Conservation (phyloP, 306 rosid genomes). For the Pyrus betulifolia region DNA sequence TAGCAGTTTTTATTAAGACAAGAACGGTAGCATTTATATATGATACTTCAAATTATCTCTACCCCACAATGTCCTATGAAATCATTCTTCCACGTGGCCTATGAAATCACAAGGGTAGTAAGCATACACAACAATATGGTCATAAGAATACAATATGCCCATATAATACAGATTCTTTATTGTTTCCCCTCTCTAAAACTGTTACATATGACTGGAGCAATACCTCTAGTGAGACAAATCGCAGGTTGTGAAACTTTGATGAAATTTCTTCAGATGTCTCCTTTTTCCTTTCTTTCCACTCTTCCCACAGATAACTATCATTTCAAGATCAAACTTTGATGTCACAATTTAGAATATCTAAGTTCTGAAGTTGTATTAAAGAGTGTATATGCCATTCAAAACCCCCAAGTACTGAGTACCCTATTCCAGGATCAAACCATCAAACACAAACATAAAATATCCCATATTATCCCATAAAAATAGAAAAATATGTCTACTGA, state of each 20-base stretch:
- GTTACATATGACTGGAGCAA: not conserved
- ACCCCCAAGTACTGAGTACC: not conserved
- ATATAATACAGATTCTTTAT: not conserved
- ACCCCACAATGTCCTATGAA: not conserved
- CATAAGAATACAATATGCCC: not conserved
- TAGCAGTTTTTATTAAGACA: not conserved
- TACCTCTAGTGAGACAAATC: constrained; percentile 84
- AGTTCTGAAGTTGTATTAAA: constrained; percentile 3
- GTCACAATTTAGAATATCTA: not conserved
- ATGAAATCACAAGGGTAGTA: not conserved
- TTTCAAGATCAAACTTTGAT: constrained; percentile 14
- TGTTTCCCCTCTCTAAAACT: not conserved
- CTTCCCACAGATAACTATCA: constrained; percentile 83
- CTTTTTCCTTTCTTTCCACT: constrained; percentile 83
- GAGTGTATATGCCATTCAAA: not conserved
- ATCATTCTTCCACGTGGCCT: not conserved
- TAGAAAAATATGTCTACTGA: not conserved
- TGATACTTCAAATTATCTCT: not conserved
- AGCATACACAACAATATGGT: not conserved
- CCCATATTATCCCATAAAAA: not conserved
- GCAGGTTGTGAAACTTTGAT: constrained; percentile 56
- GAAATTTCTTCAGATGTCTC: constrained; percentile 54
- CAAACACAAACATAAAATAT: not conserved
- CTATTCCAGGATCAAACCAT: not conserved
- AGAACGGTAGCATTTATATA: not conserved